phyloP scores from a whole-genome alignment of 495 filamentous ascomycete species.

The Symbiotaphrina buchneri region DNA sequence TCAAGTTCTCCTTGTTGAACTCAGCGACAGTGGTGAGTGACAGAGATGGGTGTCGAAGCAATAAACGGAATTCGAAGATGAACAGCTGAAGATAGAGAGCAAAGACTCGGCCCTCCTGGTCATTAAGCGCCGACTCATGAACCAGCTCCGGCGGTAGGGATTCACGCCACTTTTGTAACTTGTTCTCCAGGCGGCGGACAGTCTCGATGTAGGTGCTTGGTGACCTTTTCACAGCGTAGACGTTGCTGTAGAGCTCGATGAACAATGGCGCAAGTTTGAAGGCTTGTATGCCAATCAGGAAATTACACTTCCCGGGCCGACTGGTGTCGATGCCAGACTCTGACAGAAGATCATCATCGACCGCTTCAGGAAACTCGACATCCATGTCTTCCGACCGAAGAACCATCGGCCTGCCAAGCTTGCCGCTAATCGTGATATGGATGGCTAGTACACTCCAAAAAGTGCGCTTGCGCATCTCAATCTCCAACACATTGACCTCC shows the following conservation, averaged over 20 bases:
- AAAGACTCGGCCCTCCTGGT: constrained; percentile 25
- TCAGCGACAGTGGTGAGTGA: constrained; percentile 34
- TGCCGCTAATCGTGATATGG: constrained; percentile 40
- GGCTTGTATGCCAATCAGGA: constrained; percentile 35
- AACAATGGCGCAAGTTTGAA: constrained; percentile 35
- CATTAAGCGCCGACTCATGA: constrained; percentile 16
- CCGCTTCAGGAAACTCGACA: constrained; percentile 43
- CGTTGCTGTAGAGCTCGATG: constrained; percentile 45
- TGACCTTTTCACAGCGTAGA: constrained; percentile 40
- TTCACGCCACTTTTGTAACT: constrained; percentile 28
- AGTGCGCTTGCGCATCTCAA: constrained; percentile 53
- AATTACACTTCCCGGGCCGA: constrained; percentile 33
- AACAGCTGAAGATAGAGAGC: constrained; percentile 22
- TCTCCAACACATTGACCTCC: constrained; percentile 26
- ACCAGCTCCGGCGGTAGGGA: constrained; percentile 19
- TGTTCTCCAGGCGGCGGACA: constrained; percentile 36
- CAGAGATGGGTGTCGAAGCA: constrained; percentile 50
- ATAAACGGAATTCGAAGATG: constrained; percentile 22
- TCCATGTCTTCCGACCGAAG: constrained; percentile 50
- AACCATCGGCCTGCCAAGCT: constrained; percentile 54
- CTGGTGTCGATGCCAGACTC: constrained; percentile 24
- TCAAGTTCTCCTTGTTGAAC: constrained; percentile 39
- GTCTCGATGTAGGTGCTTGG: constrained; percentile 34
- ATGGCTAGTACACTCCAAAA: constrained; percentile 50
- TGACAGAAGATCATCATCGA: constrained; percentile 40